These are phyloP conservation scores for Sarocladiaceae sp. DNA, from an alignment of 2,329 filamentous ascomycete species.

Conservation along the genomic window DNA sequence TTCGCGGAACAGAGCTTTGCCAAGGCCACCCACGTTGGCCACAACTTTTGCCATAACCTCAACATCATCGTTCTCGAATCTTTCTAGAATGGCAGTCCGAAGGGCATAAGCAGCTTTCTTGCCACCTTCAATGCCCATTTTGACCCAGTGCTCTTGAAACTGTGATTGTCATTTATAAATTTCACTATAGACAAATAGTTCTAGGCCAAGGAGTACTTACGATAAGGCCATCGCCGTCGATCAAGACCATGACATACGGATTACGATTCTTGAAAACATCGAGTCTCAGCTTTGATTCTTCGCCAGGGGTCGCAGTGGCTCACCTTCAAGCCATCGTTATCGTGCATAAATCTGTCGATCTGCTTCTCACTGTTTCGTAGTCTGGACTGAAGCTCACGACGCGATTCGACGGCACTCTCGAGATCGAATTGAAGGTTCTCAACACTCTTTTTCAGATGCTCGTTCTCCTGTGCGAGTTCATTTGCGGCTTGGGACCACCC, in stretches of 20 bases:
- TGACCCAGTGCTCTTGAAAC: slow-evolving; percentile 52
- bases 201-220: slow-evolving; percentile 27
- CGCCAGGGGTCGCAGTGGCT: neutral
- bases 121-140: slow-evolving; percentile 49
- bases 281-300: neutral
- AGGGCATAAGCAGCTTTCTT: slow-evolving; percentile 46
- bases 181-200: slow-evolving; percentile 4
- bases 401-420: slow-evolving; percentile 38
- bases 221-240: slow-evolving; percentile 58
- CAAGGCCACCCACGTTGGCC: slow-evolving; percentile 46
- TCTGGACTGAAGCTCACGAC: slow-evolving; percentile 40
- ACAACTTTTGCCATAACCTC: slow-evolving; percentile 52
- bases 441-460: slow-evolving; percentile 36
- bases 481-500: slow-evolving; percentile 3
- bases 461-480: slow-evolving; percentile 11
- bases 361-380: too few species aligned
- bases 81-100: slow-evolving; percentile 38
- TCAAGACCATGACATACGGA: slow-evolving; percentile 53
- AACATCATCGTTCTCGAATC: slow-evolving; percentile 39
- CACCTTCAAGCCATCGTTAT: slow-evolving; percentile 43
- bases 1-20: slow-evolving; percentile 42
- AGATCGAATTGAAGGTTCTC: slow-evolving; percentile 46
- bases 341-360: slow-evolving; percentile 32
- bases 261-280: slow-evolving; percentile 38
- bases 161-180: slow-evolving; percentile 22